Evolutionary conservation across 2,329 filamentous ascomycete species (phyloP), one percentile per base, ranked within the genome.

Genomic region (Thermomyces lanuginosus): DNA sequence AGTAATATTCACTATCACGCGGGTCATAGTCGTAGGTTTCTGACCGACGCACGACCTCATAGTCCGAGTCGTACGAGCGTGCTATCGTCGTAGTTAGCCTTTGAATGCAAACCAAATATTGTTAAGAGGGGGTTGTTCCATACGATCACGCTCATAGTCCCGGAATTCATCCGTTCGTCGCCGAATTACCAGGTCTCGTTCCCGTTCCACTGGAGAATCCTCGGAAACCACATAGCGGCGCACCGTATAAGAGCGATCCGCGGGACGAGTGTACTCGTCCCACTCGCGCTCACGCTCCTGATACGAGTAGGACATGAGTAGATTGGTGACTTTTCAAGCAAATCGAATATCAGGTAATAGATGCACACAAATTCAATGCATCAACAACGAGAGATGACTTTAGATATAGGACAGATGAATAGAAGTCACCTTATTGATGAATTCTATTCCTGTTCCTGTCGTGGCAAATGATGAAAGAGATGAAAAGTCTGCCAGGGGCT

Each of bases 1-100:
- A 72, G 41, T 70, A 72, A 42, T 72, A 72, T 32, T 69, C 66
- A 27, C 70, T 63, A 19, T 72, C 66, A 30, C 62, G 43, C n/a
- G 37, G 47, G n/a, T 57, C 51, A 20, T 43, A 36, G 37, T 68
- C 63, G 16, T 43, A 41, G 13, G 60, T 49, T 35, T 72, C 66
- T 13, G 66, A 56, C 19, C 66, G 66, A 38, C 69, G 67, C 32
- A 72, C 56, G 28, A 72, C 52, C 32, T 72, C 67, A 36, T 69
- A 73, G 21, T 66, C 61, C 14, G 64, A 62, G 39, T 72, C 66
- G 31, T 68, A 60, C 30, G 62, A 55, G 10, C 63, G 61, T 20
- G 57, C 58, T 49, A 68, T 60, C 36, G 61, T 56, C 41, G 68
- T 58, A 35, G 70, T 67, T 50, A 72, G 64, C 35, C 61, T 60